Evolutionary conservation across 768 basidiomycete species (phyloP).

Genomic region (Phanerochaete carnosa): DNA sequence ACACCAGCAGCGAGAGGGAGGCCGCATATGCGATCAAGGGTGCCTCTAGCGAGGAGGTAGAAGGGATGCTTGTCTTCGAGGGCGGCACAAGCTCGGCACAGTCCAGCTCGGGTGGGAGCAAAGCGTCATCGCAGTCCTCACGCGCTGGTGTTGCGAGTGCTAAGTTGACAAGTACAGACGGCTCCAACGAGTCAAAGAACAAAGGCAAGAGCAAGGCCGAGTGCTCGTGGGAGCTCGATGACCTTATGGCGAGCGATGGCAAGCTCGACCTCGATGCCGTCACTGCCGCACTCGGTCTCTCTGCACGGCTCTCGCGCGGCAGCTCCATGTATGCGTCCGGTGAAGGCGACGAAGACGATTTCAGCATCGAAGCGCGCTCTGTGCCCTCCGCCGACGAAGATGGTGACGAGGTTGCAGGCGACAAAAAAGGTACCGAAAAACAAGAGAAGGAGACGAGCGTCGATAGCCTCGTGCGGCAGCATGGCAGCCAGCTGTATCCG

Average conservation of each 20-base stretch:
- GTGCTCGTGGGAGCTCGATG: conserved; percentile 19
- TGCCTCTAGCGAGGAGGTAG: not conserved
- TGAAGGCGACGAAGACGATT: not conserved
- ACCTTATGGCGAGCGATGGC: conserved; percentile 19
- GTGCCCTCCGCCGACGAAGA: not conserved
- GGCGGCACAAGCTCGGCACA: not conserved
- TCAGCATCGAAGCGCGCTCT: not conserved
- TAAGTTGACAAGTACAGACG: not conserved
- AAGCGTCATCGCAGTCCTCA: not conserved
- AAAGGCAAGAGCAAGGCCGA: not conserved
- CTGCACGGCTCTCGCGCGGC: not conserved
- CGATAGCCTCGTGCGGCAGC: conserved; percentile 10
- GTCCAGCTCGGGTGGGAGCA: not conserved
- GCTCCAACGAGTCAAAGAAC: not conserved
- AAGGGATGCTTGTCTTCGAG: not conserved
- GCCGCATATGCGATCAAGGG: not conserved
- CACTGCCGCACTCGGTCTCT: conserved; percentile 21
- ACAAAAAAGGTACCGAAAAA: too few relatives aligned
- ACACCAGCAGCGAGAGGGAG: not conserved
- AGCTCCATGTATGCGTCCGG: not conserved
- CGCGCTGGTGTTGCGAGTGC: not conserved
- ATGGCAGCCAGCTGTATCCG: conserved; percentile 20
- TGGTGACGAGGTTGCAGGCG: too few relatives aligned
- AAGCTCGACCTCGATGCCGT: conserved; percentile 27
- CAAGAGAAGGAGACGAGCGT: not conserved